Evolutionary conservation across 768 basidiomycete genomes (phyloP), one percentile per base, ranked within the genome.

Genomic region (Daedalea quercina): DNA sequence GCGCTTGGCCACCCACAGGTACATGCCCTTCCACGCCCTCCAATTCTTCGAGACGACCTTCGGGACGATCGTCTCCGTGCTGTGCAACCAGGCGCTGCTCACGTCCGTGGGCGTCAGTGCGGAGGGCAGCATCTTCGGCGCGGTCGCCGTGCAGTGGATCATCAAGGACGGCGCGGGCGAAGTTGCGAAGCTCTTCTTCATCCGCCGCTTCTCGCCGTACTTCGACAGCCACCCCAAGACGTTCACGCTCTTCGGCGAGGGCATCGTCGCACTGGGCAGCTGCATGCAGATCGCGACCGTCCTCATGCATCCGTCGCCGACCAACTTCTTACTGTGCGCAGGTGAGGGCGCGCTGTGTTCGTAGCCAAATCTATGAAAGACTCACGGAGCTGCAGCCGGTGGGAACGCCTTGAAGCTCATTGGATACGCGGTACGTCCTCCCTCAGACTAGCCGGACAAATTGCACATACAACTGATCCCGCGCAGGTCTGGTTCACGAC

Each of bases 181-280:
- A 50, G 51, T 65, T 20, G 63, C 64, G 37, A 65, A 65, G 56
- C 52, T 65, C n/a, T 65, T 62, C 56, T 63, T 65, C 56, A 65
- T 65, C 23, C 58, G 61, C 28, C 53, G 53, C 19, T 65, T 57
- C 54, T 59, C 64, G 31, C 59, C 64, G 11, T 65, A 58, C 57
- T 65, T 65, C 25, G 64, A 65, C 50, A 63, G 62, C 47, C 64
- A 65, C 51, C 64, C 64, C n/a, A 65, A 65, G 56, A 60, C 64
- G 40, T 63, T 63, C 53, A 63, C 58, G 22, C 44, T 65, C 9
- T 45, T 59, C 12, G 64, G 62, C 1, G 62, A 63, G 47, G 54
- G 37, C 15, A 26, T 57, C 15, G 61, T 56, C 7, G 57, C 60
- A 15, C 37, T 63, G 19, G 62, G 62, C 9, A 64, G 63, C 15